Base-by-base conservation (phyloP, 345 rosid genomes). In the Mangifera indica region DNA sequence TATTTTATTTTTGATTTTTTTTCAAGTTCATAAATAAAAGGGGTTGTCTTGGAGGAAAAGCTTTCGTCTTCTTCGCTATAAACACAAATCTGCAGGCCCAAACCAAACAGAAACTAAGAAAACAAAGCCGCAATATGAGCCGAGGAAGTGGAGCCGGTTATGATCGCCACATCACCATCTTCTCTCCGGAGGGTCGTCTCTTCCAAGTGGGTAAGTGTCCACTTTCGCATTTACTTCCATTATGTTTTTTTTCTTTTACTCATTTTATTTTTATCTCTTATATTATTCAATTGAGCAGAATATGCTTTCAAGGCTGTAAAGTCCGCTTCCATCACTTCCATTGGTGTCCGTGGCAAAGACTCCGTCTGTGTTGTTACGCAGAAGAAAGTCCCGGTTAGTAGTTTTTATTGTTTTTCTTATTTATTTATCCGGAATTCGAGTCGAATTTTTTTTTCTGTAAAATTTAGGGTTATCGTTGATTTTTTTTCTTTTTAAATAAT, bases 241-340 rank as follows among this genome's bases (percentile, higher is more conserved):
- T 29, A 1, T 18, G 14, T 24, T n/a, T 48, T 44, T 56, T 40
- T 0, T 3, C 29, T 1, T 10, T 17, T 13, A 32, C 17, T 57
- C 44, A 37, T 13, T 52, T 21, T 0, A 17, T 5, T 14, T n/a
- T 25, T 1, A 1, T n/a, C 20, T 24, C 10, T 17, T 4, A 14
- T 49, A 25, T 21, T 13, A 17, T 25, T 29, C 22, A 64, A 46
- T 68, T 72, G 69, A 22, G 66, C 78, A 94, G 98, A 95, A 67
- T 95, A 95, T 81, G 98, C 98, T 14, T 95, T 95, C 72, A 95
- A 95, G 87, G 99, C 99, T 20, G 98, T 95, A 57, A 95, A 91
- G 79, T 91, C 98, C 4, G 90, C 99, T 52, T 89, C 91, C 51
- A 86, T 91, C 70, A 92, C 99, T 59, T 92, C 99, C 57, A 92